Percentiles rank a stretch among this genome's conserved stretches.
phyloP scores from a whole-genome alignment of 2,329 filamentous ascomycete genomes.

The Penicillium sp. region DNA sequence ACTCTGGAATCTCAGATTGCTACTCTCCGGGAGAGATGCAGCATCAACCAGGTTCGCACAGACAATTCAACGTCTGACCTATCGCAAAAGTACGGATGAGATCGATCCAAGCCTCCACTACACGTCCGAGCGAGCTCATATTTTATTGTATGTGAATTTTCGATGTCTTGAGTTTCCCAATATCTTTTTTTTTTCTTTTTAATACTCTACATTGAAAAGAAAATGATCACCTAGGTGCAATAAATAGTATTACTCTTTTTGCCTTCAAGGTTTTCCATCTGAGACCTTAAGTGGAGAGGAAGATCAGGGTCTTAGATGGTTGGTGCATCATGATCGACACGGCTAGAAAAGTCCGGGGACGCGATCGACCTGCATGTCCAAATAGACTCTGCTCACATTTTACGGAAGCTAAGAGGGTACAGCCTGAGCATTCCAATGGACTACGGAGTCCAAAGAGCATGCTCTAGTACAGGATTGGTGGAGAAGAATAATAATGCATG shows the following conservation, averaged over 20 bases:
- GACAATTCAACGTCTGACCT: slow-evolving; percentile 13
- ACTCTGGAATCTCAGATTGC: slow-evolving; percentile 6
- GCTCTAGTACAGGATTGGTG: slow-evolving; percentile 7
- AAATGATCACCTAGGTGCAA: too few species aligned
- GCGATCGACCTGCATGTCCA: slow-evolving; percentile 16
- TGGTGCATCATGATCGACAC: slow-evolving; percentile 3
- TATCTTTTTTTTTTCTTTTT: neutral
- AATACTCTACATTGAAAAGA: neutral
- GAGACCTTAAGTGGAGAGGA: slow-evolving; percentile 2
- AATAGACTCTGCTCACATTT: slow-evolving; percentile 24
- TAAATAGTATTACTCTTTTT: neutral
- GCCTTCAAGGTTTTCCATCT: neutral
- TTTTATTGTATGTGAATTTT: neutral
- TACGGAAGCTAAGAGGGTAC: slow-evolving; percentile 17
- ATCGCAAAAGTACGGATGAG: slow-evolving; percentile 10
- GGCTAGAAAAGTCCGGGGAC: slow-evolving; percentile 9
- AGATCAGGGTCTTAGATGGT: slow-evolving; percentile 4
- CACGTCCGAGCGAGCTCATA: slow-evolving; percentile 10
- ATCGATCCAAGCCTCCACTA: slow-evolving; percentile 9
- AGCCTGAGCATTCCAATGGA: slow-evolving; percentile 18
- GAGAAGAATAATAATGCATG: slow-evolving; percentile 1
- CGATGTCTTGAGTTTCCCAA: neutral
- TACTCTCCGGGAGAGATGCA: slow-evolving; percentile 13
- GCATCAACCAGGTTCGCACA: slow-evolving; percentile 19
- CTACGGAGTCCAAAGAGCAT: neutral